Conservation (phyloP, 1,139 yeast genomes). For the Nakaseomyces bracarensis region DNA sequence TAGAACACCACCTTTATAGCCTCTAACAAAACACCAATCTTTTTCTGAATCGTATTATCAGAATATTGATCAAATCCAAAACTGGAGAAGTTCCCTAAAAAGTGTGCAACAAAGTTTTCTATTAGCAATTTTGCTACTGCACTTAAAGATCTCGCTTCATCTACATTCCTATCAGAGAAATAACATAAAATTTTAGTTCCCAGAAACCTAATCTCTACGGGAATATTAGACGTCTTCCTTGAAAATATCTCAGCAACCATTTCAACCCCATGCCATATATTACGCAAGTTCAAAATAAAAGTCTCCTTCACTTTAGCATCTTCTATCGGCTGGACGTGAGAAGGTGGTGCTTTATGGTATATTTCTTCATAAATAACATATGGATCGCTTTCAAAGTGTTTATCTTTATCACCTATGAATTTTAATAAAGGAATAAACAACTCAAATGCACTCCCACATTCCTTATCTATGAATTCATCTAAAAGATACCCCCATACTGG, state of each 20-base stretch:
- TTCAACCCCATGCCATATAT: slow-evolving; percentile 62
- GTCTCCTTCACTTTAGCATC: slow-evolving; percentile 60
- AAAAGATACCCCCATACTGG: slow-evolving; percentile 45
- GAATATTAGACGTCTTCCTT: slow-evolving; percentile 42
- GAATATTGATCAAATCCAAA: slow-evolving; percentile 16
- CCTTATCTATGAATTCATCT: slow-evolving; percentile 17
- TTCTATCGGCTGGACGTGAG: slow-evolving; percentile 68
- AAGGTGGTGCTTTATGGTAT: slow-evolving; percentile 36
- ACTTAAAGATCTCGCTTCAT: slow-evolving; percentile 36
- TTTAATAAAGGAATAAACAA: slow-evolving; percentile 46
- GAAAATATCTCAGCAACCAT: slow-evolving; percentile 46
- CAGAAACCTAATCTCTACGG: slow-evolving; percentile 52
- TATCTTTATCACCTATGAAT: slow-evolving; percentile 41
- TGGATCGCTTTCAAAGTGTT: slow-evolving; percentile 79
- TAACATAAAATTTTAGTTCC: slow-evolving; percentile 42
- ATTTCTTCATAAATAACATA: slow-evolving; percentile 44
- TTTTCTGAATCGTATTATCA: slow-evolving; percentile 10
- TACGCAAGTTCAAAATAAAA: slow-evolving; percentile 68
- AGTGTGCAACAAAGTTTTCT: slow-evolving; percentile 53
- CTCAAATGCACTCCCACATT: slow-evolving; percentile 38
- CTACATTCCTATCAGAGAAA: slow-evolving; percentile 36
- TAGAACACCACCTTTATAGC: slow-evolving; percentile 26
- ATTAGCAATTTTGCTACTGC: slow-evolving; percentile 68
- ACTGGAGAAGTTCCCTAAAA: slow-evolving; percentile 33
- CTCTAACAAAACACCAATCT: slow-evolving; percentile 17